phyloP scores from a whole-genome alignment of 352 stramenopile genomes.

The Vaucheria bursata region DNA sequence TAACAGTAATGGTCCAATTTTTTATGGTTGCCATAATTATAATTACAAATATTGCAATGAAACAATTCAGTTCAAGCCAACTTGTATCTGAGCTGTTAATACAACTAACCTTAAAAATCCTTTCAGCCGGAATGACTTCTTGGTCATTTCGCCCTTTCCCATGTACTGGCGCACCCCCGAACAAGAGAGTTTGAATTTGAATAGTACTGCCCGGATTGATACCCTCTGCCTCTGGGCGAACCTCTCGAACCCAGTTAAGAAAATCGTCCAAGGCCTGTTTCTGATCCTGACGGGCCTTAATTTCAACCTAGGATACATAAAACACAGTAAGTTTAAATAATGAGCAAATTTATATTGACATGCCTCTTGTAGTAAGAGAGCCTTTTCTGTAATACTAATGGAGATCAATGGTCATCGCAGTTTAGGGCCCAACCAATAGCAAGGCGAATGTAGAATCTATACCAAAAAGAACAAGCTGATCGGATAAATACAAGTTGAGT shows the following conservation, averaged over 20 bases:
- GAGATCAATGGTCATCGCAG: no score
- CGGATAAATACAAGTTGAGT: no score
- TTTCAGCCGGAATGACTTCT: slow-evolving; percentile 52
- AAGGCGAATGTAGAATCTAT: no score
- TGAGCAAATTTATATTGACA: no score
- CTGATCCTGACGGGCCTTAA: slow-evolving; percentile 75
- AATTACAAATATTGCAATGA: not conserved
- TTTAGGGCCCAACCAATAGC: no score
- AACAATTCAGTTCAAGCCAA: not conserved
- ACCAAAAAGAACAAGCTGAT: no score
- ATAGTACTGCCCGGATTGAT: slow-evolving; percentile 85
- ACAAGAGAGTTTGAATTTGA: slow-evolving; percentile 92
- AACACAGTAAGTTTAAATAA: no score
- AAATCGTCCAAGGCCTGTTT: slow-evolving; percentile 66
- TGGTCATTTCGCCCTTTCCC: slow-evolving; percentile 51
- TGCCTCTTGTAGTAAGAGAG: no score
- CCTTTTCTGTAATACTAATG: no score
- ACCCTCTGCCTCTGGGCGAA: slow-evolving; percentile 81
- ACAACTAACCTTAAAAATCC: slow-evolving; percentile 57
- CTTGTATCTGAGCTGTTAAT: not conserved
- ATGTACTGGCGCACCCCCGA: slow-evolving; percentile 59
- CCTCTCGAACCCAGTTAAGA: slow-evolving; percentile 74
- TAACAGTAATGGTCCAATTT: no score
- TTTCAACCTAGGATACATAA: slow-evolving; percentile 65
- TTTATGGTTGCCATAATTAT: no score